phyloP scores from a whole-genome alignment of 116 monocot genomes.

The Posidonia oceanica region DNA sequence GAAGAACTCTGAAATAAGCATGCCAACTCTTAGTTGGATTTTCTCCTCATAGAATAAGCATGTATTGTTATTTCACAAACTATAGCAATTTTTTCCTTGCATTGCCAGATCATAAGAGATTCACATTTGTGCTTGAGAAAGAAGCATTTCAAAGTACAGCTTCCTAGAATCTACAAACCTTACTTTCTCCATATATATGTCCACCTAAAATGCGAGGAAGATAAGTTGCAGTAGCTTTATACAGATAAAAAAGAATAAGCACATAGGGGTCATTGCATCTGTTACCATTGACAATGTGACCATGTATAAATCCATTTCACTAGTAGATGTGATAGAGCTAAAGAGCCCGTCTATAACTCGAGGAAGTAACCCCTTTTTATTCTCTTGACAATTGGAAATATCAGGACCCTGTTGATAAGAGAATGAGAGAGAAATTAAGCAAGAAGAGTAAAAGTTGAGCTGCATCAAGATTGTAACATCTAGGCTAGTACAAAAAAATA shows the following conservation, averaged over 20 bases:
- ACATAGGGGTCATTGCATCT: not conserved
- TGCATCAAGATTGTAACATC: not conserved
- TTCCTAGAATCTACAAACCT: slow-evolving; percentile 35
- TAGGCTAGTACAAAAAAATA: not conserved
- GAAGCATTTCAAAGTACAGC: not conserved
- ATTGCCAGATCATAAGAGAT: not conserved
- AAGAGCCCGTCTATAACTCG: slow-evolving; percentile 58
- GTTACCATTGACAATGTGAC: slow-evolving; percentile 82
- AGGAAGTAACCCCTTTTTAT: slow-evolving; percentile 59
- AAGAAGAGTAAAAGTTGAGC: not conserved
- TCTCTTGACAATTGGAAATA: slow-evolving; percentile 34
- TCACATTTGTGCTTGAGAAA: not conserved
- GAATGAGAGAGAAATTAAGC: not conserved
- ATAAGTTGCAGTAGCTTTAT: not conserved
- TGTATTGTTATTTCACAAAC: not conserved
- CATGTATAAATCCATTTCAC: slow-evolving; percentile 12
- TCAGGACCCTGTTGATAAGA: slow-evolving; percentile 36
- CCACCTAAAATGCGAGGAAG: slow-evolving; percentile 43
- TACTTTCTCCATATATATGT: slow-evolving; percentile 86
- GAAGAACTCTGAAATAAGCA: slow-evolving; percentile 58
- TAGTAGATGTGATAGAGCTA: slow-evolving; percentile 24
- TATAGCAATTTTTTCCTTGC: not conserved
- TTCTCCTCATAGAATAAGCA: not conserved
- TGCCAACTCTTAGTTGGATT: not conserved
- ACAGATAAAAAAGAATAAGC: not conserved